phyloP scores from a whole-genome alignment of 2,329 filamentous ascomycete species.

The Aotearoamyces nothofagi region DNA sequence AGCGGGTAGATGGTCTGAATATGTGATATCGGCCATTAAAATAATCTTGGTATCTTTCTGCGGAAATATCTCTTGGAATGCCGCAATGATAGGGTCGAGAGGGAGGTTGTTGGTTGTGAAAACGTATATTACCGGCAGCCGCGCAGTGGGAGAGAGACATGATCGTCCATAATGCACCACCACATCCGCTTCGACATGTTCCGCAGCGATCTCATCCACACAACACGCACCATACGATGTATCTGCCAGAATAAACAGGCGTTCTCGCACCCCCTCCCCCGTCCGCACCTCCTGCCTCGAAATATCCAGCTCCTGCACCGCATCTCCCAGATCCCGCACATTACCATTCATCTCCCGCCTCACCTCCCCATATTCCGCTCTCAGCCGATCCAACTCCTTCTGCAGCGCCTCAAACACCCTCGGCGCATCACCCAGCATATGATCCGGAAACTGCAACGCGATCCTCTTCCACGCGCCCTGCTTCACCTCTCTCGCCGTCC shows the following conservation, averaged over 20 bases:
- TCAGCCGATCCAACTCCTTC: constrained; percentile 26
- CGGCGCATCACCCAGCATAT: constrained; percentile 77
- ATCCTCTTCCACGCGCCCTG: constrained; percentile 57
- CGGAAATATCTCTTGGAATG: constrained; percentile 56
- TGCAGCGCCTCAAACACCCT: constrained; percentile 57
- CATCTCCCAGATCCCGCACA: constrained; percentile 12
- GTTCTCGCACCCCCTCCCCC: constrained; percentile 2
- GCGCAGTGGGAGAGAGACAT: constrained; percentile 78
- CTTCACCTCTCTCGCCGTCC: constrained; percentile 65
- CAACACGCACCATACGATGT: constrained; percentile 96
- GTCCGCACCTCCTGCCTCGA: constrained; percentile 16
- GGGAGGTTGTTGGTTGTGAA: constrained; percentile 66
- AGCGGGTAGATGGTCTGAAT: constrained; percentile 53
- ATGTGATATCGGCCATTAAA: constrained; percentile 82
- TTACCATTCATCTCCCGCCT: constrained; percentile 15
- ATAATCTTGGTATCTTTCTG: constrained; percentile 50
- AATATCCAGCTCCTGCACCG: constrained; percentile 6
- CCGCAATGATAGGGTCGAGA: constrained; percentile 33
- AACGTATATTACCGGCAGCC: constrained; percentile 78
- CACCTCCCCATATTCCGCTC: constrained; percentile 6
- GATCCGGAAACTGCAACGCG: constrained; percentile 90
- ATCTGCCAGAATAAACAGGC: constrained; percentile 77
- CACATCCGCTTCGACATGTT: constrained; percentile 80
- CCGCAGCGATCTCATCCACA: constrained; percentile 90
- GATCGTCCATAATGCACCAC: constrained; percentile 90